phyloP scores from a whole-genome alignment of 352 stramenopile species.

The Thalassiosira ordinaria region DNA sequence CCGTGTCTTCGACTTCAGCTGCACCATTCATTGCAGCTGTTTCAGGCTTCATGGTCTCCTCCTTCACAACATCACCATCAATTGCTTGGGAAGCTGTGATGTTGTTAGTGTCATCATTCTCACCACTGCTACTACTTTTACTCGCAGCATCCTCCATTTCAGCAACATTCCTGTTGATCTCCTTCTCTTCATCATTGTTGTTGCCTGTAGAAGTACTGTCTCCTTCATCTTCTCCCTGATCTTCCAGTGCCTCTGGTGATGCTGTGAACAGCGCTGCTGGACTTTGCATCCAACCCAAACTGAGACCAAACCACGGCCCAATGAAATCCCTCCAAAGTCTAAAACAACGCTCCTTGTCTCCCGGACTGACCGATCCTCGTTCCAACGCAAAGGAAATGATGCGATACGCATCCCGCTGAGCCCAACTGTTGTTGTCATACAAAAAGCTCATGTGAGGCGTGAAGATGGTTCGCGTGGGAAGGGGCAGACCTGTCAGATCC shows the following conservation, averaged over 20 bases:
- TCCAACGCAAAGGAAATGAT: conserved; percentile 86
- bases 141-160: conserved; percentile 49
- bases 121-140: conserved; percentile 39
- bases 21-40: background rate
- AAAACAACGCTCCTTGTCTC: conserved; percentile 81
- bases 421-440: conserved; percentile 78
- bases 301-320: conserved; percentile 80
- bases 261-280: conserved; percentile 67
- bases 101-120: conserved; percentile 30
- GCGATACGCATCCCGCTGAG: conserved; percentile 79
- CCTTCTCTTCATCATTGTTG: conserved; percentile 59
- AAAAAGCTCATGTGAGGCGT: conserved; percentile 83
- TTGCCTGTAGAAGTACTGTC: conserved; percentile 40
- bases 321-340: conserved; percentile 85
- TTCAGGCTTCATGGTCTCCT: conserved; percentile 52
- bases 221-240: conserved; percentile 22
- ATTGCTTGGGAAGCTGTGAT: conserved; percentile 3
- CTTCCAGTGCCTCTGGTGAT: conserved; percentile 40
- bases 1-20: conserved; percentile 10
- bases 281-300: conserved; percentile 77
- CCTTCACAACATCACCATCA: conserved; percentile 50
- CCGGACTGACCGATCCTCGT: conserved; percentile 71
- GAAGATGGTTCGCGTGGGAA: conserved; percentile 75
- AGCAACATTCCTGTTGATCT: conserved; percentile 47
- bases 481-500: conserved; percentile 75